Conservation (phyloP, 2,329 filamentous ascomycete species). For the Diaporthe sp. region DNA sequence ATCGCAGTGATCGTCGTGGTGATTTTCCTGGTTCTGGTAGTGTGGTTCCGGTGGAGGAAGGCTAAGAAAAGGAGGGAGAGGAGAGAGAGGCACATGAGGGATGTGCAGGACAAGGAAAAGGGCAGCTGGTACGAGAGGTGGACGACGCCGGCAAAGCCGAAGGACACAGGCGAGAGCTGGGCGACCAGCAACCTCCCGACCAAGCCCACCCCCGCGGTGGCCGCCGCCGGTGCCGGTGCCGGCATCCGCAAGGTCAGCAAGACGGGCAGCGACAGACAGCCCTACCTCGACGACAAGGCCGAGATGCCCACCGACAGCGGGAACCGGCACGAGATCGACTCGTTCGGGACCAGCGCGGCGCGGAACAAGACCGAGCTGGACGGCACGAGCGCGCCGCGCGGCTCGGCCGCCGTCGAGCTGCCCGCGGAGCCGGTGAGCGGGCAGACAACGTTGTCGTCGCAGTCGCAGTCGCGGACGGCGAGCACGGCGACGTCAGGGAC, state of each 20-base stretch:
- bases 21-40: background rate
- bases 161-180: background rate
- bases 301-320: conserved; percentile 22
- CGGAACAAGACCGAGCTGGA: background rate
- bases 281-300: conserved; percentile 32
- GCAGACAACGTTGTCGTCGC: background rate
- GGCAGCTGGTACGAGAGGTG: conserved; percentile 23
- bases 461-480: background rate
- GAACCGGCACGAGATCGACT: conserved; percentile 1
- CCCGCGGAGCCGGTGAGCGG: conserved; percentile 25
- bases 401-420: conserved; percentile 13
- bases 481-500: conserved; percentile 2
- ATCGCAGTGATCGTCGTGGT: conserved; percentile 31
- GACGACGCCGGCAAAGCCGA: background rate
- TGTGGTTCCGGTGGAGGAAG: conserved; percentile 26
- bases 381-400: conserved; percentile 5
- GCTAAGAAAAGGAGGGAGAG: conserved; percentile 32
- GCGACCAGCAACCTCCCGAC: background rate
- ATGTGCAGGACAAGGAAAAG: conserved; percentile 8
- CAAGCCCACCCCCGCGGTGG: background rate
- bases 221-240: background rate
- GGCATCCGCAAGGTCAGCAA: background rate
- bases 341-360: conserved; percentile 1
- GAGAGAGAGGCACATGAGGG: background rate
- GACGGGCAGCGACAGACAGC: background rate